Evolutionary conservation across 495 filamentous ascomycete species (phyloP).

Genomic region (Arthonia radiata): DNA sequence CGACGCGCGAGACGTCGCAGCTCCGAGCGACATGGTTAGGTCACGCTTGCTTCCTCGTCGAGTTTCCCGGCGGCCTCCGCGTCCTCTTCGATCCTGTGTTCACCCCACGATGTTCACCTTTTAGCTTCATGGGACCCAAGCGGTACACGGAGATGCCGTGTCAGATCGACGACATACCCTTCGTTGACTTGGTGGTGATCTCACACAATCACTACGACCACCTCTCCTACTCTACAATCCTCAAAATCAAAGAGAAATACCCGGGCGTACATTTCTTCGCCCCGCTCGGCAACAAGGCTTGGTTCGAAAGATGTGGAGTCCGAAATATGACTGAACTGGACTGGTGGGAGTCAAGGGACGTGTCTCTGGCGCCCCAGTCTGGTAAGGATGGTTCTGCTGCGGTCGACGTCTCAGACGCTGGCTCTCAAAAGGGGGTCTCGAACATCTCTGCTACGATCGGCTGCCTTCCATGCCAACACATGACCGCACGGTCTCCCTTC

Average conservation of each 20-base stretch:
- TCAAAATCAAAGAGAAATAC: slow-evolving; percentile 40
- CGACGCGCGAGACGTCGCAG: slow-evolving; percentile 23
- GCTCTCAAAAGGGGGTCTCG: slow-evolving; percentile 5
- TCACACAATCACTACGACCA: slow-evolving; percentile 93
- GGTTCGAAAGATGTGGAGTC: slow-evolving; percentile 49
- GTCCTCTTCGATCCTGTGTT: slow-evolving; percentile 95
- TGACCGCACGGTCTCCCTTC: slow-evolving; percentile 36
- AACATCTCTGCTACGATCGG: slow-evolving; percentile 53
- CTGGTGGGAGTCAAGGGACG: slow-evolving; percentile 76
- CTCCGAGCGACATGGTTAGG: slow-evolving; percentile 91
- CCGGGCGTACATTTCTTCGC: slow-evolving; percentile 77
- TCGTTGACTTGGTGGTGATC: slow-evolving; percentile 73
- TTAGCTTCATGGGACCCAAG: slow-evolving; percentile 47
- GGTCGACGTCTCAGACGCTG: background rate
- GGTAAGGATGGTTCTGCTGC: background rate
- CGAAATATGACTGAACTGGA: slow-evolving; percentile 66
- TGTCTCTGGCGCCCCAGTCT: slow-evolving; percentile 24
- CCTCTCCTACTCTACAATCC: slow-evolving; percentile 48
- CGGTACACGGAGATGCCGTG: slow-evolving; percentile 64
- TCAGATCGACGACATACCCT: slow-evolving; percentile 51
- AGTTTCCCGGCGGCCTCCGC: slow-evolving; percentile 69
- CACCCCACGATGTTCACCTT: slow-evolving; percentile 60
- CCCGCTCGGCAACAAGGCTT: slow-evolving; percentile 63
- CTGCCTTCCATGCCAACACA: slow-evolving; percentile 74
- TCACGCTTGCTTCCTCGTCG: slow-evolving; percentile 82